Percentiles rank a stretch among this genome's conserved stretches.
Evolutionary conservation across 2,329 filamentous ascomycete species (phyloP).

Genomic region (Pyrenophora teres): DNA sequence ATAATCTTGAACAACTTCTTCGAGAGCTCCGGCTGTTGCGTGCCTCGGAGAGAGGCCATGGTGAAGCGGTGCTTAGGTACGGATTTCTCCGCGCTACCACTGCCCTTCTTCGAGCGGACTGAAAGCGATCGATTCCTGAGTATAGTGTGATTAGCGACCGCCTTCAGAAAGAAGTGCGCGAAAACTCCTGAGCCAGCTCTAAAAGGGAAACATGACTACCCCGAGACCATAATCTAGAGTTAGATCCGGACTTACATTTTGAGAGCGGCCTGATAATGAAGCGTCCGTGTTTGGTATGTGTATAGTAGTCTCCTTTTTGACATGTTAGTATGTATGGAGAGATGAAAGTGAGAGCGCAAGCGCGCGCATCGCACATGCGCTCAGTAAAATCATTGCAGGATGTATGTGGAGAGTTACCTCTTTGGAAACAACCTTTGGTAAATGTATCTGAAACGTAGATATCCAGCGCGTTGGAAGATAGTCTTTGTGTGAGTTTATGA

Average conservation of each 20-base stretch:
- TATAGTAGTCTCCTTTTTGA: slow-evolving; percentile 20
- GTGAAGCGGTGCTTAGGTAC: slow-evolving; percentile 73
- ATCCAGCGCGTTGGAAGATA: slow-evolving; percentile 10
- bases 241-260: slow-evolving; percentile 39
- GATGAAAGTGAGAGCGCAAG: slow-evolving; percentile 2
- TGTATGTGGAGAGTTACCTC: slow-evolving; percentile 12
- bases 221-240: neutral
- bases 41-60: slow-evolving; percentile 82
- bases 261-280: slow-evolving; percentile 10
- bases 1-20: slow-evolving; percentile 89
- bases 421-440: too few relatives aligned
- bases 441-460: neutral
- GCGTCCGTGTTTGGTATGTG: slow-evolving; percentile 12
- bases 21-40: slow-evolving; percentile 83
- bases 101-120: slow-evolving; percentile 67
- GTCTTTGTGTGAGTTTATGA: slow-evolving; percentile 23
- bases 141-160: slow-evolving; percentile 34
- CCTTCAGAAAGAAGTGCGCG: neutral
- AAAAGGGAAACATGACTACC: neutral
- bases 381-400: neutral
- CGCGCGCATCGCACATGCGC: slow-evolving; percentile 16
- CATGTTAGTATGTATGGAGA: slow-evolving; percentile 28
- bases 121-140: slow-evolving; percentile 74
- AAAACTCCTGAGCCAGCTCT: neutral
- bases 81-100: slow-evolving; percentile 49